Evolutionary conservation across 257 asterid genomes (phyloP).

Genomic region (Echites panduratus): DNA sequence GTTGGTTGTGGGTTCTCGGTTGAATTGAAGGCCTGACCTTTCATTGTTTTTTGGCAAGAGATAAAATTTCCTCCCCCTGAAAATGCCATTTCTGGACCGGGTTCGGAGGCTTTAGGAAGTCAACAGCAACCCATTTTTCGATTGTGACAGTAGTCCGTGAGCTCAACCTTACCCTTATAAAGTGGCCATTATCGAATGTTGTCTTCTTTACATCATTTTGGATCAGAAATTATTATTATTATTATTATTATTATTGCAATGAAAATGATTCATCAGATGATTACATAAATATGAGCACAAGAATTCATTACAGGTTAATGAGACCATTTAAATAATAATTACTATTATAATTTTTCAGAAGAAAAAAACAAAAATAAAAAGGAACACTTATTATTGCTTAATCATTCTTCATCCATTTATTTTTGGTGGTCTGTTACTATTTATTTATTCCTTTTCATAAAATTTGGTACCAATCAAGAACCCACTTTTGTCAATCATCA

Average conservation of each 20-base stretch:
- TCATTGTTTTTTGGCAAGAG: no score
- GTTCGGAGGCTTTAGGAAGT: background rate
- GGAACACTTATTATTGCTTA: conserved; percentile 2
- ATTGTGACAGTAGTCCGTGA: background rate
- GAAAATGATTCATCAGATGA: background rate
- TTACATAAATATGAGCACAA: background rate
- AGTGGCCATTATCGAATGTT: conserved; percentile 10
- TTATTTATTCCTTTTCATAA: background rate
- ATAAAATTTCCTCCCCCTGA: background rate
- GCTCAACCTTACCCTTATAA: background rate
- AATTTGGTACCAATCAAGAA: conserved; percentile 6
- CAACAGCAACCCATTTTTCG: conserved; percentile 4
- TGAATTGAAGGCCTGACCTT: background rate
- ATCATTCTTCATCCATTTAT: background rate
- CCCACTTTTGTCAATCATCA: conserved; percentile 6
- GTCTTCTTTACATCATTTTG: background rate
- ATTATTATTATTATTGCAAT: background rate
- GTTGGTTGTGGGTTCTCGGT: background rate
- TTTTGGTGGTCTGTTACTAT: background rate
- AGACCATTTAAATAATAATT: background rate
- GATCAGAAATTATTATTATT: background rate
- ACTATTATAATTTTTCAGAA: no score
- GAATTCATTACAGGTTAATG: background rate
- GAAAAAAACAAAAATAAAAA: no score
- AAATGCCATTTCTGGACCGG: conserved; percentile 5